A percentile compares a stretch with the other conserved stretches of the same genome.
Conservation (phyloP, 495 filamentous ascomycete genomes). For the Trichoderma parareesei region DNA sequence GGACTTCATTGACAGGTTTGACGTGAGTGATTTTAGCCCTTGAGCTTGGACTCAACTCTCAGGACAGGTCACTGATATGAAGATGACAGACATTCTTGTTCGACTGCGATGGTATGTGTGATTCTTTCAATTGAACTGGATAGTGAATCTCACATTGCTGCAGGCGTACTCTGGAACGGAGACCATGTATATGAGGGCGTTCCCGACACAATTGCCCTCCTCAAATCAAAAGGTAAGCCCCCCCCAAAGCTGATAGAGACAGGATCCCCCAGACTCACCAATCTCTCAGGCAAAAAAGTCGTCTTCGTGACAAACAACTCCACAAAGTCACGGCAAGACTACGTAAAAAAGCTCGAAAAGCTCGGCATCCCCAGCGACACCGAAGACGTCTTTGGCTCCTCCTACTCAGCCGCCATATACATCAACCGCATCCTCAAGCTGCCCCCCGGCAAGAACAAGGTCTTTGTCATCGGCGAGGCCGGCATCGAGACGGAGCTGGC, state of each 20-base stretch:
- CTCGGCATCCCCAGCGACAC: constrained; percentile 67
- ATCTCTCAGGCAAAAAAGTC: constrained; percentile 65
- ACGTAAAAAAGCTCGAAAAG: constrained; percentile 79
- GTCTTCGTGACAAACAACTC: constrained; percentile 99
- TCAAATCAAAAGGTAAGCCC: constrained; percentile 59
- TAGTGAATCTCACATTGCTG: constrained; percentile 3
- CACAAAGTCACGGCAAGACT: constrained; percentile 88
- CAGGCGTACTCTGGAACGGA: constrained; percentile 94
- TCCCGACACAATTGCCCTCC: constrained; percentile 70
- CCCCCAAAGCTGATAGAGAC: not conserved
- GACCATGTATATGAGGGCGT: constrained; percentile 78
- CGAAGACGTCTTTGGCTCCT: constrained; percentile 92
- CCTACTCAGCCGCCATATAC: constrained; percentile 92
- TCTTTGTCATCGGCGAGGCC: constrained; percentile 84
- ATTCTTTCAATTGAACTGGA: not conserved
- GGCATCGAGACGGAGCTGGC: constrained; percentile 86
- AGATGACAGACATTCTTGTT: constrained; percentile 73
- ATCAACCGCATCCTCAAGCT: constrained; percentile 86
- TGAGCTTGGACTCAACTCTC: constrained; percentile 5
- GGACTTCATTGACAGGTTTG: constrained; percentile 81
- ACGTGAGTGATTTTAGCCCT: constrained; percentile 52
- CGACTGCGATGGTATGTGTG: constrained; percentile 85
- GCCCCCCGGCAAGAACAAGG: constrained; percentile 71
- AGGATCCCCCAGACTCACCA: not conserved
- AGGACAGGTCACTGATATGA: constrained; percentile 10